phyloP scores from a whole-genome alignment of 768 basidiomycete genomes.

The Calocybe gangraenosa region DNA sequence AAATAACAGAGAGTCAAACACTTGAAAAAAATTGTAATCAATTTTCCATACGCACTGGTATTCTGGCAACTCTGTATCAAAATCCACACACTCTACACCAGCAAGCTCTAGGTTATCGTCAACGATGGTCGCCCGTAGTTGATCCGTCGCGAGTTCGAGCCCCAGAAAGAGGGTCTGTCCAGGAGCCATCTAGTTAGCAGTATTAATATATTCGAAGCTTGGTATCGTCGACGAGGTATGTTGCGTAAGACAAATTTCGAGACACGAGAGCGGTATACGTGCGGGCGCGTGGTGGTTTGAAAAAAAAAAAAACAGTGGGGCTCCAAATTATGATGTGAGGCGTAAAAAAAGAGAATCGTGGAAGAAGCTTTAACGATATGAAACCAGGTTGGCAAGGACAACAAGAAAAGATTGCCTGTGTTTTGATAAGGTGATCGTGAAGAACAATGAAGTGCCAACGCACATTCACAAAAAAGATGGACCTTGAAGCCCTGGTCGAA shows the following conservation, averaged over 20 bases:
- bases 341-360: neutral
- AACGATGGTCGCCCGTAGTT: slow-evolving; percentile 77
- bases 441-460: slow-evolving; percentile 14
- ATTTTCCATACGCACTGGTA: slow-evolving; percentile 60
- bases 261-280: slow-evolving; percentile 1
- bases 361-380: neutral
- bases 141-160: slow-evolving; percentile 81
- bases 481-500: slow-evolving; percentile 8
- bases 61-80: slow-evolving; percentile 75
- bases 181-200: slow-evolving; percentile 36
- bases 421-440: slow-evolving; percentile 10
- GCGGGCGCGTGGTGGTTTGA: slow-evolving; percentile 11
- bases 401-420: slow-evolving; percentile 1
- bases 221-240: slow-evolving; percentile 21
- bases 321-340: slow-evolving; percentile 9
- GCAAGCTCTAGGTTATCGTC: slow-evolving; percentile 81
- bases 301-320: neutral
- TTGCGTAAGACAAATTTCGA: slow-evolving; percentile 10
- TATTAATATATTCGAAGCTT: slow-evolving; percentile 9
- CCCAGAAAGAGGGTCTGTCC: slow-evolving; percentile 69
- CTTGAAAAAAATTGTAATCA: neutral
- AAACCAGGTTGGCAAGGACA: neutral
- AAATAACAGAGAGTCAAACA: slow-evolving; percentile 13
- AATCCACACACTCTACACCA: slow-evolving; percentile 79
- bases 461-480: slow-evolving; percentile 16